A percentile compares a stretch with the other conserved stretches of the same genome.
phyloP scores from a whole-genome alignment of 129 eudicot species.

The Scalesia atractyloides region DNA sequence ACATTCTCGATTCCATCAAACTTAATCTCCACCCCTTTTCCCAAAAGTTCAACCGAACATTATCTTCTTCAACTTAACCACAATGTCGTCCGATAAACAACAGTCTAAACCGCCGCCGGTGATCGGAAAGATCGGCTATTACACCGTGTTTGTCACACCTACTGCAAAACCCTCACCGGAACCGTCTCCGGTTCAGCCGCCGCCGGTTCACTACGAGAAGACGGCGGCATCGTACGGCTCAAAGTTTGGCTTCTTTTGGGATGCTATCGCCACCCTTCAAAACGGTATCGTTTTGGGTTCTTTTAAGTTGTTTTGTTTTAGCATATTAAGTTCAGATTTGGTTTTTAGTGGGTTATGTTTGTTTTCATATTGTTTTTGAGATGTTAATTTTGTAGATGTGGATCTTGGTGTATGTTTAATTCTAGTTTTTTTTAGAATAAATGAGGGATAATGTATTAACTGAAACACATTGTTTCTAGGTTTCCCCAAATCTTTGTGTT shows the following conservation, averaged over 20 bases:
- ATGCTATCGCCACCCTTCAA: conserved; percentile 74
- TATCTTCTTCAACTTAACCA: conserved; percentile 29
- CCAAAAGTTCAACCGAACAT: conserved; percentile 25
- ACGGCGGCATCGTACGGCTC: conserved; percentile 37
- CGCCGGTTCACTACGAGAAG: conserved; percentile 45
- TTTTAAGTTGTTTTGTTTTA: neutral
- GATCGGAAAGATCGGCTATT: conserved; percentile 93
- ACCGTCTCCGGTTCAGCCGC: conserved; percentile 46
- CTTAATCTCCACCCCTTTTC: conserved; percentile 24
- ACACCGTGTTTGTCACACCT: conserved; percentile 89
- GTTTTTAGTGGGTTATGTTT: neutral
- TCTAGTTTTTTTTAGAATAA: conserved; percentile 16
- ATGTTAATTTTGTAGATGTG: conserved; percentile 7
- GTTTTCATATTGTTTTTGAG: neutral
- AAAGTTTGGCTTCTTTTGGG: conserved; percentile 71
- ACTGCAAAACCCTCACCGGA: conserved; percentile 37
- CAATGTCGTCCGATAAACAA: conserved; percentile 54
- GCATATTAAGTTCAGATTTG: neutral
- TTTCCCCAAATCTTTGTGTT: neutral
- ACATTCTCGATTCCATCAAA: conserved; percentile 22
- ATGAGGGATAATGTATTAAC: neutral
- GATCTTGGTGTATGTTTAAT: neutral
- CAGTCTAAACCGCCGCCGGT: conserved; percentile 58
- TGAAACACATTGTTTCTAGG: neutral
- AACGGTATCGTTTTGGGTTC: conserved; percentile 47